Evolutionary conservation across 257 asterid species (phyloP).

Genomic region (Ligustrum vulgare): DNA sequence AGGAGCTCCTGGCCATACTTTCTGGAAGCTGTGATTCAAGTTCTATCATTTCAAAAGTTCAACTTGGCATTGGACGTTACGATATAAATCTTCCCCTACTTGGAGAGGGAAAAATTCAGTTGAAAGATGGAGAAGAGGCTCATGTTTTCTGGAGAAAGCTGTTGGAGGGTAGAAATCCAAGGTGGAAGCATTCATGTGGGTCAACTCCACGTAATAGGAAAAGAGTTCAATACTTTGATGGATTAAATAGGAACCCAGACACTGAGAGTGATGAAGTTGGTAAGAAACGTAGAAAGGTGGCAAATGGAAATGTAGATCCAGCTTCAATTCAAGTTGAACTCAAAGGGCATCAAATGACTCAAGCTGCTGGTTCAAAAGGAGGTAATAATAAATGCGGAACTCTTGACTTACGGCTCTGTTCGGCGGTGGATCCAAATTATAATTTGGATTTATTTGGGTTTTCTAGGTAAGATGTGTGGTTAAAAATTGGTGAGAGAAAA

Average conservation of each 20-base stretch:
- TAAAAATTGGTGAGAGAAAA: too few species aligned
- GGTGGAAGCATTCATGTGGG: conserved; percentile 55
- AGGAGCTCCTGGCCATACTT: conserved; percentile 58
- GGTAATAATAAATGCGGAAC: conserved; percentile 20
- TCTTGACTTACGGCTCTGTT: too few species aligned
- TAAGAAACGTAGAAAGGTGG: conserved; percentile 60
- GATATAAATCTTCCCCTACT: conserved; percentile 37
- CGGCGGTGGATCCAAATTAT: too few species aligned
- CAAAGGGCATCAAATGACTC: conserved; percentile 27
- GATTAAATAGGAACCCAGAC: conserved; percentile 31
- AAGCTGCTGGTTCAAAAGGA: conserved; percentile 23
- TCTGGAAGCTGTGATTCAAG: conserved; percentile 30
- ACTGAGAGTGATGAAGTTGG: conserved; percentile 40
- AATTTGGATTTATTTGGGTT: too few species aligned
- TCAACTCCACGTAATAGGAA: conserved; percentile 65
- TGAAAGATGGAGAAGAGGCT: conserved; percentile 54
- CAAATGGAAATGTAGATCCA: conserved; percentile 32
- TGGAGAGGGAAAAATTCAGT: conserved; percentile 64
- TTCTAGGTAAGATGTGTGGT: too few species aligned
- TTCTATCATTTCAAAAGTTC: conserved; percentile 60
- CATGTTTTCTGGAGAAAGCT: conserved; percentile 71
- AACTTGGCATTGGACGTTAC: conserved; percentile 51
- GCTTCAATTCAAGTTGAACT: conserved; percentile 26
- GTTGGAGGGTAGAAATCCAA: conserved; percentile 58
- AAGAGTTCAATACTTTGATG: conserved; percentile 59